A percentile compares a stretch with the other conserved stretches of the same genome.
Evolutionary conservation across 305 asterid genomes (phyloP).

Genomic region (Solanum hybrid): DNA sequence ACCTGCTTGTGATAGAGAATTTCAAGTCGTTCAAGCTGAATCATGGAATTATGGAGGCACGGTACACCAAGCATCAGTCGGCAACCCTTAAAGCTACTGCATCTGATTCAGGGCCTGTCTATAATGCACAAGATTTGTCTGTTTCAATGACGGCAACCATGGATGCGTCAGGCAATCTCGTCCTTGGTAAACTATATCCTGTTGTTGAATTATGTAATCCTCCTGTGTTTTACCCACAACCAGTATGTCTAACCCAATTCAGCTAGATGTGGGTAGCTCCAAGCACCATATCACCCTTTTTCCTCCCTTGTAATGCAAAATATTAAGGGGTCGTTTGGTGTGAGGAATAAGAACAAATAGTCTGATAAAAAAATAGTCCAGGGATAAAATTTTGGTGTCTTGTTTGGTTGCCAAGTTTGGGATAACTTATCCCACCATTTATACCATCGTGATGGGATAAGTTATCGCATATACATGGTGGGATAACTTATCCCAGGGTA

Average conservation of each 20-base stretch:
- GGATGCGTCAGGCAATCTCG: conserved; percentile 69
- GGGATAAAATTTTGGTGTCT: background rate
- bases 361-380: background rate
- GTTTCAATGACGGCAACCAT: conserved; percentile 89
- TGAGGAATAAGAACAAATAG: background rate
- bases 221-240: background rate
- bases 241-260: background rate
- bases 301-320: background rate
- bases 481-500: background rate
- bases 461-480: background rate
- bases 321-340: background rate
- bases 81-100: conserved; percentile 34
- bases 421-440: background rate
- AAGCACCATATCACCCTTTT: background rate
- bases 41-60: conserved; percentile 91
- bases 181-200: conserved; percentile 47
- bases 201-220: background rate
- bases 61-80: conserved; percentile 65
- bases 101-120: conserved; percentile 20
- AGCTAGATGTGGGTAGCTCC: background rate
- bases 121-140: conserved; percentile 49
- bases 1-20: conserved; percentile 72
- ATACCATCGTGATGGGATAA: background rate
- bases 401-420: background rate
- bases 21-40: conserved; percentile 61